Evolutionary conservation across 805 yeast genomes (phyloP), one percentile per base, ranked within the genome.

Genomic region (Candida coleopterorum): DNA sequence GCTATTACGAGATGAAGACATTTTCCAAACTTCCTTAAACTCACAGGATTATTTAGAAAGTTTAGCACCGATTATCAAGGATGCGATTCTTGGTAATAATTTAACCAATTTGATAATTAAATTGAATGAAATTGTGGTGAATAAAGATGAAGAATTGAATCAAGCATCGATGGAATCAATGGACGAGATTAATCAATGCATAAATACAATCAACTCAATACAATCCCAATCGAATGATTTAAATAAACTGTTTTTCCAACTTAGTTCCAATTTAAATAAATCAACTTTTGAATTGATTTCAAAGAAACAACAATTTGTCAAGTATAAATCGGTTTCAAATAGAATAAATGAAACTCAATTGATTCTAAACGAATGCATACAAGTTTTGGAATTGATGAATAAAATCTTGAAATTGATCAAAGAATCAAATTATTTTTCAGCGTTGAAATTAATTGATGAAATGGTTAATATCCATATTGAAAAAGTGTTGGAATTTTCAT

Each of bases 351-450:
- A 84, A 46, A 81, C 95, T 0, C 75, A 75, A 6, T 70, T 74
- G 26, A 77, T 86, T 15, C 75, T 90, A 24, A 77, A 74, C 37
- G 70, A 79, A 34, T 83, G 95, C 46, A 66, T 89, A 17, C 87
- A 83, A 45, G 89, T 89, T 8, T 68, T 90, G 38, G 95, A 89
- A 51, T 73, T 84, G 47, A 84, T 95, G 11, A 89, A 88, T 59
- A 84, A 80, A 50, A 85, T 88, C 33, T 86, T 87, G 53, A 89
- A 85, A 26, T 65, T 89, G 52, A 82, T 87, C 42, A 75, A 79
- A 36, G 78, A 77, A 41, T 78, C 79, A 48, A 79, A 81, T 47
- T 85, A 85, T 48, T 89, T 86, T 55, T 84, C 84, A 41, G 97
- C 97, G 0, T 74, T 93, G 48, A 86, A 87, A 56, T 76, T 83